Conservation (phyloP, 1,139 yeast genomes). For the Citeromyces siamensis region DNA sequence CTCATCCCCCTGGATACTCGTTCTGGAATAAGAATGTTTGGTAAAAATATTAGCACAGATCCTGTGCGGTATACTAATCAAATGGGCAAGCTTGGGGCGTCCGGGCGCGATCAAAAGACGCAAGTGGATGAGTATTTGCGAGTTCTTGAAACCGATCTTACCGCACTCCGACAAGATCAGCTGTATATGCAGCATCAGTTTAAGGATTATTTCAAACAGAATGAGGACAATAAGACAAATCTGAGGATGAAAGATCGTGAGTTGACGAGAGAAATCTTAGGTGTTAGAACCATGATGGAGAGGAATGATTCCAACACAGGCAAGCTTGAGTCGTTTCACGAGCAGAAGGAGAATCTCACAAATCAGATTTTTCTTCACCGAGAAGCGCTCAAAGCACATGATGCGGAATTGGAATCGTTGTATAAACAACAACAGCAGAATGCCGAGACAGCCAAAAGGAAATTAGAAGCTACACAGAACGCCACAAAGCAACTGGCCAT, state of each 20-base stretch:
- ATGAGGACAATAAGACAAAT: slow-evolving; percentile 8
- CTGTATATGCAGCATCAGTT: slow-evolving; percentile 14
- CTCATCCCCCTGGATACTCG: slow-evolving; percentile 28
- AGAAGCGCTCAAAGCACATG: not conserved
- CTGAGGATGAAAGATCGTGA: slow-evolving; percentile 8
- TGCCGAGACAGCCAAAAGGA: slow-evolving; percentile 3
- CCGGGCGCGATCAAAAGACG: not conserved
- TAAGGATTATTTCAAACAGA: slow-evolving; percentile 8
- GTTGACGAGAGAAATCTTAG: slow-evolving; percentile 11
- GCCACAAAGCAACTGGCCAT: slow-evolving; percentile 6
- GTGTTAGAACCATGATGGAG: slow-evolving; percentile 5
- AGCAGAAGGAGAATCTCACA: slow-evolving; percentile 13
- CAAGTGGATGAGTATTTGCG: slow-evolving; percentile 8
- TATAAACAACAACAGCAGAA: not conserved
- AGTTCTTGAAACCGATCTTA: slow-evolving; percentile 12
- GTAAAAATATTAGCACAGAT: slow-evolving; percentile 39
- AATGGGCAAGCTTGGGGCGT: slow-evolving; percentile 12
- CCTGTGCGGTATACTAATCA: slow-evolving; percentile 32
- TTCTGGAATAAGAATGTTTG: slow-evolving; percentile 30
- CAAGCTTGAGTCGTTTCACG: slow-evolving; percentile 17
- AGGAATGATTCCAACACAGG: slow-evolving; percentile 27
- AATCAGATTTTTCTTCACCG: not conserved
- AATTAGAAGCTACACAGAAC: slow-evolving; percentile 13
- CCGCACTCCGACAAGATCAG: slow-evolving; percentile 9
- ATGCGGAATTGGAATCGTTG: not conserved